Percentiles rank a stretch among this genome's conserved stretches.
These are phyloP conservation scores for Isatis tinctoria DNA, from an alignment of 345 rosid genomes.

Conservation along the genomic window DNA sequence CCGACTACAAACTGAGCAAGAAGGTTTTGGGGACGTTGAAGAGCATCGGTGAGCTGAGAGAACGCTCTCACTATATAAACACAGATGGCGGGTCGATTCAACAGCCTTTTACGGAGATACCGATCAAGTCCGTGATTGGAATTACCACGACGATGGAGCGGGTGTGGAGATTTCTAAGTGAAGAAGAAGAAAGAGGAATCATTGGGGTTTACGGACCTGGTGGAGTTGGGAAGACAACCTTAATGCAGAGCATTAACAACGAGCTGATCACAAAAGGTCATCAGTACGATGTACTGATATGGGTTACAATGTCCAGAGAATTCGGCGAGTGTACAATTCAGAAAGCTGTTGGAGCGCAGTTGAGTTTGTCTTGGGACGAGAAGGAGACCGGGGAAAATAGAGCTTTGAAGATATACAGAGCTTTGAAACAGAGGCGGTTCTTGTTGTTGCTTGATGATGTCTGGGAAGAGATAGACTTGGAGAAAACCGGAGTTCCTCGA, in stretches of 20 bases:
- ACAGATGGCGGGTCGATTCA: slow-evolving; percentile 13
- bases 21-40: slow-evolving; percentile 11
- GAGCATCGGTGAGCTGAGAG: slow-evolving; percentile 9
- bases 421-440: slow-evolving; percentile 30
- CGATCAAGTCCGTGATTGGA: slow-evolving; percentile 13
- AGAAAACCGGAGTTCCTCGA: slow-evolving; percentile 36
- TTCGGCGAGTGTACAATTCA: slow-evolving; percentile 34
- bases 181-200: slow-evolving; percentile 26
- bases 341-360: slow-evolving; percentile 29
- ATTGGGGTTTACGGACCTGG: slow-evolving; percentile 30
- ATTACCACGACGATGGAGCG: slow-evolving; percentile 6
- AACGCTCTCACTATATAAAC: not conserved
- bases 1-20: slow-evolving; percentile 3
- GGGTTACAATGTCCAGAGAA: slow-evolving; percentile 40
- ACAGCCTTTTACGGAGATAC: slow-evolving; percentile 15
- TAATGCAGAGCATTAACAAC: slow-evolving; percentile 32
- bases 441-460: slow-evolving; percentile 42
- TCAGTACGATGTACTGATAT: slow-evolving; percentile 32
- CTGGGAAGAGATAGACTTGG: slow-evolving; percentile 45
- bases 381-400: slow-evolving; percentile 32
- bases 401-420: slow-evolving; percentile 27
- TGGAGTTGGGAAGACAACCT: slow-evolving; percentile 34
- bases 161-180: slow-evolving; percentile 7
- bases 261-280: slow-evolving; percentile 26
- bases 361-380: slow-evolving; percentile 40